Conservation (phyloP, 192 early-diverging fungal species). For the Backusella luteola region DNA sequence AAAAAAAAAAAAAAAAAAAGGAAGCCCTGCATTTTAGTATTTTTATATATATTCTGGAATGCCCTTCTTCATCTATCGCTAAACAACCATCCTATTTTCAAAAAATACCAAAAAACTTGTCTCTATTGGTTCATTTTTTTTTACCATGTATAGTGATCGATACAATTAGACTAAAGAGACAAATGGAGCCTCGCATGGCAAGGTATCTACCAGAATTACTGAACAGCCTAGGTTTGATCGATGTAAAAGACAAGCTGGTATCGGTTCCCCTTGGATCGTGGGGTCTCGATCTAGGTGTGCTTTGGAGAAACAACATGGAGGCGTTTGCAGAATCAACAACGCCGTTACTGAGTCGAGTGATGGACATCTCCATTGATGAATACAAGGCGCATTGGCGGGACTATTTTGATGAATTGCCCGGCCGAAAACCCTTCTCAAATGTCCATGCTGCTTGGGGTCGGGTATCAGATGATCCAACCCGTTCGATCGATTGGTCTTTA, state of each 20-base stretch:
- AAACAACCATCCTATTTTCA: neutral
- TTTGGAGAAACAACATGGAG: slow-evolving; percentile 20
- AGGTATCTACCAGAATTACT: neutral
- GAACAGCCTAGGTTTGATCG: neutral
- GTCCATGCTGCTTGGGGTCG: slow-evolving; percentile 10
- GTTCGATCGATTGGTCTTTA: slow-evolving; percentile 3
- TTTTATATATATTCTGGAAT: too few species aligned
- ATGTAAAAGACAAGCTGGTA: neutral
- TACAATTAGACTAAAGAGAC: neutral
- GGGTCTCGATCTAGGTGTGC: slow-evolving; percentile 25
- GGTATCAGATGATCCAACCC: neutral
- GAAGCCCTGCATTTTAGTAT: neutral
- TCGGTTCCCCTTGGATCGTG: slow-evolving; percentile 24
- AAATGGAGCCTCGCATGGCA: slow-evolving; percentile 16
- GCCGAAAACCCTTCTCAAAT: neutral
- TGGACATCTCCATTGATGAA: neutral
- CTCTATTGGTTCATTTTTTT: neutral
- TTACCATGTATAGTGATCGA: neutral
- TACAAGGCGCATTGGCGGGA: neutral
- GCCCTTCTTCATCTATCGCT: too few species aligned
- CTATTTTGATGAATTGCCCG: neutral
- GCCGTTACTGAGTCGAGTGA: neutral
- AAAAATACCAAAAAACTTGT: too few species aligned
- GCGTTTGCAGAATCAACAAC: neutral
- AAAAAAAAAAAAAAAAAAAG: neutral